These are phyloP conservation scores for Pholiota adiposa DNA, from an alignment of 1,284 basidiomycete species.

Conservation along the genomic window DNA sequence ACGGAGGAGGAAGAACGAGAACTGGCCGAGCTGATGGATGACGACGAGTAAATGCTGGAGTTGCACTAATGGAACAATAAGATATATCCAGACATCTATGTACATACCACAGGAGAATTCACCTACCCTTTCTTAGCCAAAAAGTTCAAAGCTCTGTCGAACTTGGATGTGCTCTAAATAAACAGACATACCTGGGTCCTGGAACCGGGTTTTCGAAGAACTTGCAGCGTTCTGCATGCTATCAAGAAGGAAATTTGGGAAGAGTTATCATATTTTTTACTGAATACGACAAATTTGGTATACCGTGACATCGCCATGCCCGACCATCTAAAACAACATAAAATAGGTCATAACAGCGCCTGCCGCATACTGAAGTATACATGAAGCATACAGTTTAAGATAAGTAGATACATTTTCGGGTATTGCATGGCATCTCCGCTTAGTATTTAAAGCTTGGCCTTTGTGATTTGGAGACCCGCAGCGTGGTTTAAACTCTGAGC, in stretches of 20 bases:
- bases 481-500: slow-evolving; percentile 47
- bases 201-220: too few relatives aligned
- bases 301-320: too few relatives aligned
- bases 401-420: neutral
- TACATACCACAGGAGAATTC: too few relatives aligned
- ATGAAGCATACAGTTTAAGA: neutral
- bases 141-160: neutral
- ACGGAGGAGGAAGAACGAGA: slow-evolving; percentile 82
- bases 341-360: too few relatives aligned
- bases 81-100: too few relatives aligned
- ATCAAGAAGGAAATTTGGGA: neutral
- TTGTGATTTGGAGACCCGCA: slow-evolving; percentile 32
- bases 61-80: too few relatives aligned
- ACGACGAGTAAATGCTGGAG: slow-evolving; percentile 16
- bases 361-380: neutral
- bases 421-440: neutral
- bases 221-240: neutral
- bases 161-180: too few relatives aligned
- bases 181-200: too few relatives aligned
- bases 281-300: neutral
- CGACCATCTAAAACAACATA: too few relatives aligned
- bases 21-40: slow-evolving; percentile 76
- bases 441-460: slow-evolving; percentile 45
- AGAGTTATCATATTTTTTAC: neutral
- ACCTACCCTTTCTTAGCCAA: neutral